Percentiles rank a stretch among this genome's conserved stretches.
These are phyloP conservation scores for Sphaerulina vaccinii DNA, from an alignment of 2,329 filamentous ascomycete genomes.

Conservation along the genomic window DNA sequence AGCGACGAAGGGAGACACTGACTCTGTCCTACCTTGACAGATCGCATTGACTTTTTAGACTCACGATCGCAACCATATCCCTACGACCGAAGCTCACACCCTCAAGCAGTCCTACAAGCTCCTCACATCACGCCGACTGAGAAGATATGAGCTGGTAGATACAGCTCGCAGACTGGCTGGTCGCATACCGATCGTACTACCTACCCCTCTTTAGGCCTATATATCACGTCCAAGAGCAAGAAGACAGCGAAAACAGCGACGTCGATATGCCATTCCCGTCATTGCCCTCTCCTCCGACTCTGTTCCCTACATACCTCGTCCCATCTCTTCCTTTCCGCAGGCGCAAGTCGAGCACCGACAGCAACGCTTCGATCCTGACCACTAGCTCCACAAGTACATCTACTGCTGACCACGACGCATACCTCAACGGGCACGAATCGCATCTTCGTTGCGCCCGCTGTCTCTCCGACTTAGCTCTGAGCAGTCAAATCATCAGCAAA, in stretches of 20 bases:
- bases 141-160: conserved; percentile 9
- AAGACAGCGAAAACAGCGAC: not conserved
- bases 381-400: conserved; percentile 18
- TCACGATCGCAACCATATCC: not conserved
- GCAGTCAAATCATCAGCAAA: conserved; percentile 61
- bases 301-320: conserved; percentile 54
- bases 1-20: no score
- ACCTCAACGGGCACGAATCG: conserved; percentile 50
- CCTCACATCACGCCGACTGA: not conserved
- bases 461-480: conserved; percentile 58
- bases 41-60: no score
- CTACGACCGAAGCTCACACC: not conserved
- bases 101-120: not conserved
- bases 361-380: conserved; percentile 38
- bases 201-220: not conserved
- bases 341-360: conserved; percentile 43
- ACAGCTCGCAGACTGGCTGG: conserved; percentile 4
- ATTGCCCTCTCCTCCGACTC: conserved; percentile 35
- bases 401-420: conserved; percentile 34
- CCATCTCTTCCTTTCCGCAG: conserved; percentile 50
- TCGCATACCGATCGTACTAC: conserved; percentile 4
- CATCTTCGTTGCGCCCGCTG: conserved; percentile 61
- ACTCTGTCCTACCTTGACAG: not conserved
- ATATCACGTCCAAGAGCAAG: not conserved
- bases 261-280: conserved; percentile 30